These are phyloP conservation scores for Alternaria sp. DNA, from an alignment of 2,329 filamentous ascomycete species.

Conservation along the genomic window DNA sequence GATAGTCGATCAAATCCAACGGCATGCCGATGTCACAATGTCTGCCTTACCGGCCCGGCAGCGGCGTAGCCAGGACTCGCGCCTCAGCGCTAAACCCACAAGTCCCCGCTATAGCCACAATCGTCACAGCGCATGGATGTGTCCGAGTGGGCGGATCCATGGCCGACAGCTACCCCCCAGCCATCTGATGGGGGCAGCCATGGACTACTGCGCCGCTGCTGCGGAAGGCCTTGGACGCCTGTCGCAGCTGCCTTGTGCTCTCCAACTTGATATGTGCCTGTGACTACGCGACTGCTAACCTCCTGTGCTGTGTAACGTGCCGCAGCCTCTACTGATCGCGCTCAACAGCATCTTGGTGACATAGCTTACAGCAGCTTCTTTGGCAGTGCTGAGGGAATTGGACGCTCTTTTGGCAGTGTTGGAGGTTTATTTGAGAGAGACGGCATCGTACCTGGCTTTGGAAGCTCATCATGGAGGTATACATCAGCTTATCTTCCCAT, in stretches of 20 bases:
- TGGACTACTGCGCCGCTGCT: slow-evolving; percentile 4
- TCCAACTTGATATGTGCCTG: slow-evolving; percentile 4
- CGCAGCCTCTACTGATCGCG: slow-evolving; percentile 5
- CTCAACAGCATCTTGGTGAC: neutral
- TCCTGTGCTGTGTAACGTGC: slow-evolving; percentile 6
- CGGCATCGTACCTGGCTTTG: neutral
- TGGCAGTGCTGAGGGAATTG: neutral
- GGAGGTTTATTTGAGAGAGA: neutral
- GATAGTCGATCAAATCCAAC: neutral
- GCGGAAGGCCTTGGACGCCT: slow-evolving; percentile 9
- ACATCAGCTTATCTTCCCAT: neutral
- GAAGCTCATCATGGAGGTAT: slow-evolving; percentile 10
- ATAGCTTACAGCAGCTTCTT: neutral
- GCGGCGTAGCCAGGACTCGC: neutral
- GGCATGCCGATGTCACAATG: neutral
- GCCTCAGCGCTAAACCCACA: slow-evolving; percentile 7
- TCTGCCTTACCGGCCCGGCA: slow-evolving; percentile 2
- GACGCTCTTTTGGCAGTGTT: neutral
- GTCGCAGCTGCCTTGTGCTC: slow-evolving; percentile 6
- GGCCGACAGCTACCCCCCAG: slow-evolving; percentile 8
- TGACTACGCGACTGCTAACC: slow-evolving; percentile 7
- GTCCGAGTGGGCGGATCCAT: neutral
- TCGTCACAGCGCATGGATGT: slow-evolving; percentile 7
- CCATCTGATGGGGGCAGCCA: slow-evolving; percentile 7
- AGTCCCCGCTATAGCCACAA: slow-evolving; percentile 11